Percentiles rank a stretch among this genome's conserved stretches.
phyloP scores from a whole-genome alignment of 1,284 basidiomycete genomes.

The Puccinia sorghi region DNA sequence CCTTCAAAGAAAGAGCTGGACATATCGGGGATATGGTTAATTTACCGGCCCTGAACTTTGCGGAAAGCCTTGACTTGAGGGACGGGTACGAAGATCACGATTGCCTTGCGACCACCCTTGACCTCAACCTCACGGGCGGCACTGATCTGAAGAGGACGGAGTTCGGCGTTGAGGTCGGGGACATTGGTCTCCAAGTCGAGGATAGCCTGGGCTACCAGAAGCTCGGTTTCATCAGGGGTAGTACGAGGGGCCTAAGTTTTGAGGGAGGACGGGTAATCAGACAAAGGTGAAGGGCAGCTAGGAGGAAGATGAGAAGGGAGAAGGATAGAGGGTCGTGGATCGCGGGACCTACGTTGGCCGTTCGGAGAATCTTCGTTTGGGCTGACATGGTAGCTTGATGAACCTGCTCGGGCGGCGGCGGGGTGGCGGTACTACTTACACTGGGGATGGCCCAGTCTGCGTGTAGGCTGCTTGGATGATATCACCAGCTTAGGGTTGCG shows the following conservation, averaged over 20 bases:
- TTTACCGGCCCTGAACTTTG: slow-evolving; percentile 92
- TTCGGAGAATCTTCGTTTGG: slow-evolving; percentile 80
- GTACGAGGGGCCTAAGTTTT: slow-evolving; percentile 67
- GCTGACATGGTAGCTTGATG: slow-evolving; percentile 52
- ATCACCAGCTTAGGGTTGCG: not conserved
- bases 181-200: slow-evolving; percentile 98
- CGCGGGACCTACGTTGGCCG: slow-evolving; percentile 71
- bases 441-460: not conserved
- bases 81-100: slow-evolving; percentile 96
- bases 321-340: no score
- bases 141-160: slow-evolving; percentile 93
- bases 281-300: not conserved
- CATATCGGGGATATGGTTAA: slow-evolving; percentile 29
- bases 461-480: not conserved
- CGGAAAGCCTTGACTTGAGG: slow-evolving; percentile 98
- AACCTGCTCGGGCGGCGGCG: slow-evolving; percentile 12
- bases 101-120: slow-evolving; percentile 93
- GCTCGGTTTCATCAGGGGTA: slow-evolving; percentile 88
- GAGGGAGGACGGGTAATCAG: not conserved
- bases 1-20: not conserved
- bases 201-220: slow-evolving; percentile 88
- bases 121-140: slow-evolving; percentile 98
- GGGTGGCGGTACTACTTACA: not conserved
- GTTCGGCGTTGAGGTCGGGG: slow-evolving; percentile 94
- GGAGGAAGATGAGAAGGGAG: not conserved